phyloP scores from a whole-genome alignment of 2,329 filamentous ascomycete genomes.

The Diaporthe vaccinii region DNA sequence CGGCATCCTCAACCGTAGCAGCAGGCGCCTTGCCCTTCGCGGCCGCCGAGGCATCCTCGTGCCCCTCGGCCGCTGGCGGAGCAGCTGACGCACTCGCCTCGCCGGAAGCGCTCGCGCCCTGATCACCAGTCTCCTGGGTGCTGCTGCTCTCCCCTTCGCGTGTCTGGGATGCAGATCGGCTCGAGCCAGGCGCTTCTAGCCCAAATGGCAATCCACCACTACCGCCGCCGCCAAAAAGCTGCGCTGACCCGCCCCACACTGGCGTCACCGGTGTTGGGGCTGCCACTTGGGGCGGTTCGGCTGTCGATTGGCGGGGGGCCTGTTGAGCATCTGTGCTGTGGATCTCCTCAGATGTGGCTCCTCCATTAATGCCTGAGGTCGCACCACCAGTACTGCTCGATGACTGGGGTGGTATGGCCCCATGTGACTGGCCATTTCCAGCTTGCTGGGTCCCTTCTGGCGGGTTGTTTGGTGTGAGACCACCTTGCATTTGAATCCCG shows the following conservation, averaged over 20 bases:
- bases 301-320: slow-evolving; percentile 34
- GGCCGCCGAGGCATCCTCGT: slow-evolving; percentile 41
- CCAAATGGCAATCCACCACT: slow-evolving; percentile 41
- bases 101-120: not conserved
- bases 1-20: slow-evolving; percentile 37
- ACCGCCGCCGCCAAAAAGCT: slow-evolving; percentile 59
- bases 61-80: slow-evolving; percentile 34
- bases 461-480: not conserved
- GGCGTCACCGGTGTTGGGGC: slow-evolving; percentile 64
- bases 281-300: slow-evolving; percentile 51
- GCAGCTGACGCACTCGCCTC: slow-evolving; percentile 15
- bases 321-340: slow-evolving; percentile 26
- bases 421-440: not conserved
- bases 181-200: slow-evolving; percentile 42
- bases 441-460: slow-evolving; percentile 42
- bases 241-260: slow-evolving; percentile 65
- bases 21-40: slow-evolving; percentile 48
- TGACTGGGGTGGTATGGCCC: slow-evolving; percentile 8
- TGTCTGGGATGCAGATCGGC: slow-evolving; percentile 35
- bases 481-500: not conserved
- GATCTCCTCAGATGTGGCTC: slow-evolving; percentile 2
- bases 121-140: slow-evolving; percentile 9
- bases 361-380: not conserved
- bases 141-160: slow-evolving; percentile 39
- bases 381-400: not conserved